Base-by-base conservation (phyloP, 441 rosid genomes). In the Gossypium laxum region DNA sequence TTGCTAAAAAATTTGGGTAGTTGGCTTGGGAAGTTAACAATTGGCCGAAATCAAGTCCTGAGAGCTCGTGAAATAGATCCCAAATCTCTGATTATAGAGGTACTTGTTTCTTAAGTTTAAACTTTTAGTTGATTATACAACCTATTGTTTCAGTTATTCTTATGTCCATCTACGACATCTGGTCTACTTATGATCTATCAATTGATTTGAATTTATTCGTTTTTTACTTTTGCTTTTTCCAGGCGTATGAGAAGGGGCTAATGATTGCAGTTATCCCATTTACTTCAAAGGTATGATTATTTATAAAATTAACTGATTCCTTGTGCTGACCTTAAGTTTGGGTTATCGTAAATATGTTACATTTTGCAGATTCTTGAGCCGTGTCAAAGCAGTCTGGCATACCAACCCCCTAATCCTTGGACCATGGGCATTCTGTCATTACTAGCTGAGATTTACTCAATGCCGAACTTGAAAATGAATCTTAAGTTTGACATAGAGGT, bases 401-500 rank as follows among this genome's bases (percentile, higher is more conserved):
- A 95, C 85, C 95, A 84, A 70, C 99, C 99, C 68, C 99, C 99
- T 55, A 95, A 95, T 81, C 99, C 99, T 21, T 95, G 99, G 99
- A 95, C 99, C n/a, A 92, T 92, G 97, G 97, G 92, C 30, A 95
- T 95, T 77, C 98, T 95, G 67, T 93, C 97, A 72, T 82, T 95
- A 72, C 91, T 95, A 26, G 86, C 90, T 68, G 99, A 92, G 87
- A 95, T 95, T 58, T 92, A 95, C 76, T 85, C 91, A 73, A 87
- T 95, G 97, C 99, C 97, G 11, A 95, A 95, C 83, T 84, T 95
- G 74, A 95, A 95, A 86, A 95, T 95, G 99, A 95, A 95, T 77
- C 91, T 95, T 59, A 95, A 92, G 82, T 95, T 95, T 89, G 99
- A 95, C 75, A 92, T 95, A 74, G 99, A 95, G 99, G 99, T 95